phyloP scores from a whole-genome alignment of 73 alveolate species.

The Paramecium bursaria region DNA sequence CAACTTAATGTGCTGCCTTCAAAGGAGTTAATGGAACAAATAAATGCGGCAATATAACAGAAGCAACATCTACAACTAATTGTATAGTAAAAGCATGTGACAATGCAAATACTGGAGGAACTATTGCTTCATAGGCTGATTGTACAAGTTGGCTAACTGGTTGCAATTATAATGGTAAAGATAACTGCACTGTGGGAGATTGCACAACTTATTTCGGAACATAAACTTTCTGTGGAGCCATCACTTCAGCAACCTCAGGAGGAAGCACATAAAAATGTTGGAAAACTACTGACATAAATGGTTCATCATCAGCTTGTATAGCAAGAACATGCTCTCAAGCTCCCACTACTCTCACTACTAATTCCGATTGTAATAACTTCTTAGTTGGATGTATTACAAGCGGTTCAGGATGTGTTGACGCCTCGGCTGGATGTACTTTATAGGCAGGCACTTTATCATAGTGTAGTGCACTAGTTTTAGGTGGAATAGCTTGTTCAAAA shows the following conservation, averaged over 20 bases:
- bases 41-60: neutral
- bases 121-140: too few relatives aligned
- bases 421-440: neutral
- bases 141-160: neutral
- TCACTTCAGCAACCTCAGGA: too few relatives aligned
- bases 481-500: too few relatives aligned
- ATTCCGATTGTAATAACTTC: constrained; percentile 12
- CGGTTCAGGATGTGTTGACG: constrained; percentile 12
- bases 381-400: neutral
- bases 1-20: neutral
- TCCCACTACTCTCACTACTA: constrained; percentile 34
- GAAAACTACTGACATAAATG: too few relatives aligned
- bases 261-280: too few relatives aligned
- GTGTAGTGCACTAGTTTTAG: neutral
- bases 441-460: neutral
- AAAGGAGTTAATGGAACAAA: neutral
- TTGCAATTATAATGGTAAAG: neutral
- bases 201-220: too few relatives aligned
- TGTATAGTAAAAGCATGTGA: neutral
- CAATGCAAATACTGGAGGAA: neutral
- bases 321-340: constrained; percentile 38
- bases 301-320: neutral
- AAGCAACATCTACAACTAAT: neutral
- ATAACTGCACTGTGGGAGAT: too few relatives aligned
- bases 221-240: too few relatives aligned